Conservation (phyloP, 179 eudicot genomes). For the Monotropa hypopitys region DNA sequence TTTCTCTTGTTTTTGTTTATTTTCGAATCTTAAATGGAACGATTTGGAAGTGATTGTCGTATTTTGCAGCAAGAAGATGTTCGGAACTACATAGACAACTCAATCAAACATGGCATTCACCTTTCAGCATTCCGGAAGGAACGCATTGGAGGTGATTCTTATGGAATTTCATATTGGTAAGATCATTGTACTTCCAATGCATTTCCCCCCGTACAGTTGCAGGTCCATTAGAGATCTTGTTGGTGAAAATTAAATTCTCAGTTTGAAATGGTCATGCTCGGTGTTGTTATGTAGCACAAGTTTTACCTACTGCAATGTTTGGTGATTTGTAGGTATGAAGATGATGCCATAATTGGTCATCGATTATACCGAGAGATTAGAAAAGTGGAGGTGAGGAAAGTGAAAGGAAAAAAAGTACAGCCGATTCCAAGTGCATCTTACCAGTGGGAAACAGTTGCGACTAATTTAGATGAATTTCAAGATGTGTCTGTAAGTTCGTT, state of each 20-base stretch:
- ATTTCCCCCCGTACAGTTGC: not conserved
- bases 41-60: slow-evolving; percentile 3
- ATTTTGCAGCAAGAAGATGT: slow-evolving; percentile 96
- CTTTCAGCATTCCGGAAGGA: slow-evolving; percentile 83
- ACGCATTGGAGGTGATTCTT: slow-evolving; percentile 43
- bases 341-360: slow-evolving; percentile 85
- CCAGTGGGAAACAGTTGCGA: slow-evolving; percentile 91
- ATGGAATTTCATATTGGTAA: slow-evolving; percentile 85
- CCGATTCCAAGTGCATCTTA: slow-evolving; percentile 58
- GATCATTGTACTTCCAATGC: slow-evolving; percentile 5
- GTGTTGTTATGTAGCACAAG: not conserved
- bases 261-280: not conserved
- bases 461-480: slow-evolving; percentile 83
- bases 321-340: slow-evolving; percentile 69
- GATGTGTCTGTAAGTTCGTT: slow-evolving; percentile 74
- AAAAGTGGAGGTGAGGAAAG: slow-evolving; percentile 66
- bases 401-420: slow-evolving; percentile 56
- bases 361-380: slow-evolving; percentile 84
- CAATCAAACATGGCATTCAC: slow-evolving; percentile 66
- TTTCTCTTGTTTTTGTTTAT: not conserved
- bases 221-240: not conserved
- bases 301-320: not conserved
- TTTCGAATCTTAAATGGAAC: not conserved
- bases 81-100: slow-evolving; percentile 67
- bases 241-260: not conserved